Evolutionary conservation across 352 stramenopile species (phyloP).

Genomic region (Thalassiosira ordinaria): DNA sequence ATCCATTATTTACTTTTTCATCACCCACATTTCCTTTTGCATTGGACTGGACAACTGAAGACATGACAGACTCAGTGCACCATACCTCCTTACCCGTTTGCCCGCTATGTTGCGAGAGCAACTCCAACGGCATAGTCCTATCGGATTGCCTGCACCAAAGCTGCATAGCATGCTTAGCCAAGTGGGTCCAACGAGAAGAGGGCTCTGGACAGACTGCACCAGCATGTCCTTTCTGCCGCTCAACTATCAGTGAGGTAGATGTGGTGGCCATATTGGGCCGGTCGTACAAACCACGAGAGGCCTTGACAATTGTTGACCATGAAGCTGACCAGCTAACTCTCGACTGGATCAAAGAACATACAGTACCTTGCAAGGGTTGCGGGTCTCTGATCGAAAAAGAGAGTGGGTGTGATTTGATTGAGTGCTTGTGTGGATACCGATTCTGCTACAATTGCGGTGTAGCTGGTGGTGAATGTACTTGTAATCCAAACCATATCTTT

Average conservation of each 20-base stretch:
- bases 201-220: not conserved
- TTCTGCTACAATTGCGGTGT: conserved; percentile 37
- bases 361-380: conserved; percentile 19
- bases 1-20: no score
- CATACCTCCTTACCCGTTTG: not conserved
- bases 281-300: conserved; percentile 2
- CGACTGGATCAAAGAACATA: conserved; percentile 36
- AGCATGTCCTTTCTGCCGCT: conserved; percentile 41
- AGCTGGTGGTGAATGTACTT: conserved; percentile 15
- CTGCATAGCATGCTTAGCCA: not conserved
- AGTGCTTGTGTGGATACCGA: conserved; percentile 32
- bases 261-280: conserved; percentile 24
- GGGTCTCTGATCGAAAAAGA: conserved; percentile 28
- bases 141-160: not conserved
- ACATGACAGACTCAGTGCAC: no score
- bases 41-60: no score
- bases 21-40: no score
- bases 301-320: not conserved
- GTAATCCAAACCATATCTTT: conserved; percentile 24
- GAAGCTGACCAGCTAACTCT: conserved; percentile 51
- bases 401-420: conserved; percentile 35
- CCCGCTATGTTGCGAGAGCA: not conserved
- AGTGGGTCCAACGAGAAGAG: conserved; percentile 12
- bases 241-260: conserved; percentile 17
- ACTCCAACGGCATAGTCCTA: not conserved